A percentile compares a stretch with the other conserved stretches of the same genome.
These are phyloP conservation scores for Pseudogymnoascus sp. DNA, from an alignment of 2,329 filamentous ascomycete genomes.

Conservation along the genomic window DNA sequence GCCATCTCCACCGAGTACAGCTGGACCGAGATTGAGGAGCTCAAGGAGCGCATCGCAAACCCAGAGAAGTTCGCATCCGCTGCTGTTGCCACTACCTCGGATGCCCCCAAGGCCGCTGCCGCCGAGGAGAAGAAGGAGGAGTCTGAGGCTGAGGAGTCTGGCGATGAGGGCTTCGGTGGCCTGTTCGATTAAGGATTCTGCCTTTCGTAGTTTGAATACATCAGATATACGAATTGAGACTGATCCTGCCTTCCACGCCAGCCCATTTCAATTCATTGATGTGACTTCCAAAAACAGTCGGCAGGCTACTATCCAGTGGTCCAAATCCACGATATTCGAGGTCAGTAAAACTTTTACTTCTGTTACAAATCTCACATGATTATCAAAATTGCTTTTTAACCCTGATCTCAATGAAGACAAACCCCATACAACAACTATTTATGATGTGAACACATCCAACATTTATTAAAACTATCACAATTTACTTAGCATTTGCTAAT, in stretches of 20 bases:
- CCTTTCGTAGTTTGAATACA: neutral
- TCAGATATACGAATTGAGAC: neutral
- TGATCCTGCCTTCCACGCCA: neutral
- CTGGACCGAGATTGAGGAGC: conserved; percentile 92
- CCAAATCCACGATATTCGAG: neutral
- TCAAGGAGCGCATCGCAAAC: conserved; percentile 99
- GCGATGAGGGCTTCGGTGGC: conserved; percentile 63
- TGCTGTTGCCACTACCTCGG: conserved; percentile 56
- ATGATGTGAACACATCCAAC: conserved; percentile 7
- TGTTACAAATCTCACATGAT: conserved; percentile 24
- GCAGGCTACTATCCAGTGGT: neutral
- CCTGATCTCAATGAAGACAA: conserved; percentile 33
- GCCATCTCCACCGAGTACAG: conserved; percentile 84
- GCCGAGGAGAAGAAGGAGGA: conserved; percentile 57
- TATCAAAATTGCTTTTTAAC: conserved; percentile 34
- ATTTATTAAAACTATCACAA: conserved; percentile 18
- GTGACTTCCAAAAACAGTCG: neutral
- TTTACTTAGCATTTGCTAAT: conserved; percentile 9
- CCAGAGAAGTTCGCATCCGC: conserved; percentile 89
- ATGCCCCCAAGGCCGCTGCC: conserved; percentile 43
- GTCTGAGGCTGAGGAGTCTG: conserved; percentile 58
- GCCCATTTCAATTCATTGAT: conserved; percentile 2
- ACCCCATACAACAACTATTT: conserved; percentile 33
- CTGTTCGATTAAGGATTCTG: conserved; percentile 55
- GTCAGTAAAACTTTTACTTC: conserved; percentile 19